Evolutionary conservation across 176 grass and related monocot genomes (phyloP), one percentile per base, ranked within the genome.

Genomic region (Microstegium vimineum): DNA sequence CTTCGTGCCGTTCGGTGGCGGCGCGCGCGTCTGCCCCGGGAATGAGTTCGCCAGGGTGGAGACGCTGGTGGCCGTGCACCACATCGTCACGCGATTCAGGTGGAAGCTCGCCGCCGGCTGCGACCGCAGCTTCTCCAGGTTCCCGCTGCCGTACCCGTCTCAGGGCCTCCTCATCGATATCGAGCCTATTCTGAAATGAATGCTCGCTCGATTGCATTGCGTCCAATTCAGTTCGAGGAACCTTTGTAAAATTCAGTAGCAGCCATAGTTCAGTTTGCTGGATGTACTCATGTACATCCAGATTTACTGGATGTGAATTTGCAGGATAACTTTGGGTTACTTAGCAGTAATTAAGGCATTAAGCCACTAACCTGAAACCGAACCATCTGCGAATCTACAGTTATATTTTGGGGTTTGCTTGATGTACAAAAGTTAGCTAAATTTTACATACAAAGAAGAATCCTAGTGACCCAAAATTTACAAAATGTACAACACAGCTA

Each of bases 1-100:
- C 69, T 89, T 52, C 65, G 76, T 84, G 49, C 49, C 77, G 5
- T 85, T 89, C 13, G 82, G 87, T 1, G 82, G 38, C 2, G 87
- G 82, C 20, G 37, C 35, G 5, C 75, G 87, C 28, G 22, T 81
- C 28, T 89, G 87, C 82, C 87, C 82, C 6, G 77, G 62, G 27
- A 81, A 71, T 18, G 82, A 89, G 77, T 89, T 85, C 74, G 78
- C 82, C 4, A 54, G 59, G 51, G 72, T 71, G 7, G 87, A 66
- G 64, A 66, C 64, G 64, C 64, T 66, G 32, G 64, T 66, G 64
- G 18, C 49, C 49, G 18, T 52, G 49, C 49, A 52, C 47, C 0
- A 51, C 47, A 51, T 51, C 6, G 47, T 20, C 8, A 66, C 63
- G 63, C 63, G 64, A 0, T 66, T 66, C 64, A 66, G 64, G 64